Evolutionary conservation across 192 early-diverging fungal species (phyloP).

Genomic region (Rhizophagus prolifer): DNA sequence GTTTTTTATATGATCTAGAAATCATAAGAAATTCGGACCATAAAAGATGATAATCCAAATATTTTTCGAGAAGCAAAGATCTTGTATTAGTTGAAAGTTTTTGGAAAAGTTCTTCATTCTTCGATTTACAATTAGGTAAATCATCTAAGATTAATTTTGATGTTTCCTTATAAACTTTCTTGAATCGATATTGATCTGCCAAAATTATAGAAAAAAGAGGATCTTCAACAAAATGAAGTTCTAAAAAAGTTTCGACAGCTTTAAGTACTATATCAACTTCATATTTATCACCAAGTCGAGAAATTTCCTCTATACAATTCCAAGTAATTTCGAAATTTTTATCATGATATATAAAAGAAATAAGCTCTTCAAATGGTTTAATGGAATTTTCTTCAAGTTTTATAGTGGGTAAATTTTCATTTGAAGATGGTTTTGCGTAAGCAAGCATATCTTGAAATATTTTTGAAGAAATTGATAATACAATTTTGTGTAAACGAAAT

Average conservation of each 20-base stretch:
- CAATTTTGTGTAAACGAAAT: conserved; percentile 8
- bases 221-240: background rate
- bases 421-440: background rate
- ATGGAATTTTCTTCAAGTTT: background rate
- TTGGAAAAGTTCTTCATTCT: background rate
- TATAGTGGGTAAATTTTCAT: background rate
- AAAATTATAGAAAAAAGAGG: background rate
- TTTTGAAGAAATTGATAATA: conserved; percentile 12
- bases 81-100: background rate
- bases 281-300: conserved; percentile 6
- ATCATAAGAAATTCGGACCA: no score
- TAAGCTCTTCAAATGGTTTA: background rate
- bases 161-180: background rate
- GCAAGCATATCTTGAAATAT: background rate
- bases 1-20: no score
- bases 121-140: background rate
- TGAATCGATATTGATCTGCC: background rate
- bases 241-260: background rate
- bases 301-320: background rate
- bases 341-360: background rate
- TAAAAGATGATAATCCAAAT: background rate
- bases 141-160: conserved; percentile 13
- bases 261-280: background rate
- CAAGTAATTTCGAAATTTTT: background rate
- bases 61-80: background rate